Evolutionary conservation across 2,329 filamentous ascomycete genomes (phyloP), one percentile per base, ranked within the genome.

Genomic region (Orbilia brochopaga): DNA sequence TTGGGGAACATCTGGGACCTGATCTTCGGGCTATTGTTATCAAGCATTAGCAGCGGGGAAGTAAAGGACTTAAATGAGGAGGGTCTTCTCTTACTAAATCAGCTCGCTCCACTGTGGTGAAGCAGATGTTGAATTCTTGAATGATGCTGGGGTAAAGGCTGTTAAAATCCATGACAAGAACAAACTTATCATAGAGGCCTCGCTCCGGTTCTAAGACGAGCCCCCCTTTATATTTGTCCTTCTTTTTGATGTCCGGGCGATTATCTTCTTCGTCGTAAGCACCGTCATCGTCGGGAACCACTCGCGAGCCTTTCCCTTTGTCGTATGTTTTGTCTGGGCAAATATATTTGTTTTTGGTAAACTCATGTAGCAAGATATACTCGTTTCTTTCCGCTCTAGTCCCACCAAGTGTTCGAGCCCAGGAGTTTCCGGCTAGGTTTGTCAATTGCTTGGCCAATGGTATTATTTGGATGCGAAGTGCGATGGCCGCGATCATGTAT

Each of bases 131-230:
- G 82, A 88, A 99, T 84, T 99, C 95, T 78, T 99, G 95, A 73
- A 99, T 99, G 78, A 99, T 97, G 78, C 91, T 97, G 32, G 94
- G 94, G 77, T 99, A 99, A 73, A 99, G 83, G 77, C 92, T 97
- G 85, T 99, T 99, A 83, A 99, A 99, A 83, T 99, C 94, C 95
- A 99, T 99, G 80, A 99, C 95, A 63, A 99, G 85, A 60, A 99
- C 90, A 79, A 95, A 97, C 81, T 95, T 96, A 84, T 99, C 94
- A 78, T 99, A 99, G 2, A 99, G 85, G 17, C 95, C 94, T 80
- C 93, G 97, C 79, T 97, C 92, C 2, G 94, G 94, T 79, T 99
- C 94, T 76, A 99, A 97, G 65, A 99, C 94, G 32, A 99, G 87
- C 83, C 95, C 94, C 78, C 94, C 94, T 82, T 99, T 97, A 83